Conservation (phyloP, 192 early-diverging fungal species). For the Coemansia sp. region DNA sequence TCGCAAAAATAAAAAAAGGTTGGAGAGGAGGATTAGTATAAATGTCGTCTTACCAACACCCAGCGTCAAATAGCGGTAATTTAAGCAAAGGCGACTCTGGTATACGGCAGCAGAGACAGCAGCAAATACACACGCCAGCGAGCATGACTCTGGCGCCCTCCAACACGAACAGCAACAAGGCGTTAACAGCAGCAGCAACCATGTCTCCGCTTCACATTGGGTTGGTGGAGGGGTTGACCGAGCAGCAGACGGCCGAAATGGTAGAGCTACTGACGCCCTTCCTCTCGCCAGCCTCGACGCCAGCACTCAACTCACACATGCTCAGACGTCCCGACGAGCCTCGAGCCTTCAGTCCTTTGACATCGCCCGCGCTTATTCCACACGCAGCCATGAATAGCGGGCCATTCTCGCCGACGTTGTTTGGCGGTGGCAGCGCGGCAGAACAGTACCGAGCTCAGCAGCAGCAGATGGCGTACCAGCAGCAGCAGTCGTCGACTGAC, state of each 20-base stretch:
- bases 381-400: conserved; percentile 1
- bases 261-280: conserved; percentile 47
- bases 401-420: background rate
- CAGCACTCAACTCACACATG: conserved; percentile 1
- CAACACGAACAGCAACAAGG: background rate
- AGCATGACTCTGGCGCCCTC: conserved; percentile 5
- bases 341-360: conserved; percentile 33
- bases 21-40: background rate
- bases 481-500: background rate
- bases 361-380: conserved; percentile 39
- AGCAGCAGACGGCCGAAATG: conserved; percentile 45
- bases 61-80: background rate
- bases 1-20: too few species aligned
- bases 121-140: conserved; percentile 1
- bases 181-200: background rate
- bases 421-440: background rate
- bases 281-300: conserved; percentile 34
- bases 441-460: background rate
- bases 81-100: background rate
- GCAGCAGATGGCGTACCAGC: background rate
- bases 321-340: background rate
- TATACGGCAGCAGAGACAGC: background rate
- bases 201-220: conserved; percentile 27
- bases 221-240: conserved; percentile 24
- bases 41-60: background rate